These are phyloP conservation scores for Angomonas desouzai DNA, from an alignment of 208 protist species.

Conservation along the genomic window DNA sequence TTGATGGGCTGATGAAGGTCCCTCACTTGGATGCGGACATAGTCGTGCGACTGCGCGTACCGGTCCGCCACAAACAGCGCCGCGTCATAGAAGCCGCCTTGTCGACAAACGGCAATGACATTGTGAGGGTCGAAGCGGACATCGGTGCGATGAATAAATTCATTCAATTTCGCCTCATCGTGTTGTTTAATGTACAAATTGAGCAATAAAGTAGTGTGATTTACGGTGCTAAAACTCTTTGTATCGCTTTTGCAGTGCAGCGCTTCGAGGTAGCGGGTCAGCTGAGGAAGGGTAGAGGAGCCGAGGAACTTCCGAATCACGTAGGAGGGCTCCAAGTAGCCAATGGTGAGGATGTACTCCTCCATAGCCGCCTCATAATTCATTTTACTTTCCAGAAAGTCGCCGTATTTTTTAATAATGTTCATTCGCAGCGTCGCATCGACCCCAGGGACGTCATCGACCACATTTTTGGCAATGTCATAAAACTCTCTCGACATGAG, in stretches of 20 bases:
- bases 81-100: conserved; percentile 87
- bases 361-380: conserved; percentile 83
- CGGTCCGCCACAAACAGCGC: conserved; percentile 83
- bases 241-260: conserved; percentile 56
- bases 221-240: conserved; percentile 64
- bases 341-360: conserved; percentile 94
- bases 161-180: conserved; percentile 81
- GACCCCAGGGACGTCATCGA: conserved; percentile 30
- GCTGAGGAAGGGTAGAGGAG: conserved; percentile 89
- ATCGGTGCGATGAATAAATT: conserved; percentile 89
- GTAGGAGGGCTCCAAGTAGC: conserved; percentile 94
- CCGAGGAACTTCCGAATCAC: conserved; percentile 96
- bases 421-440: conserved; percentile 78
- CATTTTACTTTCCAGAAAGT: conserved; percentile 90
- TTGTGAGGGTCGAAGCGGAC: conserved; percentile 93
- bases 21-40: conserved; percentile 87
- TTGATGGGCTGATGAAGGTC: conserved; percentile 54
- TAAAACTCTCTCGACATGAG: conserved; percentile 96
- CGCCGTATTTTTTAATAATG: conserved; percentile 92
- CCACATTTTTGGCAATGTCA: conserved; percentile 90
- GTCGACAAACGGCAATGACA: conserved; percentile 92
- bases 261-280: conserved; percentile 93
- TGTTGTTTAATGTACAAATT: conserved; percentile 97
- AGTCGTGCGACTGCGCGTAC: conserved; percentile 78
- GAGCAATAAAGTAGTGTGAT: conserved; percentile 96